phyloP scores from a whole-genome alignment of 2,329 filamentous ascomycete species.

The Arthrobotrys sinensis region DNA sequence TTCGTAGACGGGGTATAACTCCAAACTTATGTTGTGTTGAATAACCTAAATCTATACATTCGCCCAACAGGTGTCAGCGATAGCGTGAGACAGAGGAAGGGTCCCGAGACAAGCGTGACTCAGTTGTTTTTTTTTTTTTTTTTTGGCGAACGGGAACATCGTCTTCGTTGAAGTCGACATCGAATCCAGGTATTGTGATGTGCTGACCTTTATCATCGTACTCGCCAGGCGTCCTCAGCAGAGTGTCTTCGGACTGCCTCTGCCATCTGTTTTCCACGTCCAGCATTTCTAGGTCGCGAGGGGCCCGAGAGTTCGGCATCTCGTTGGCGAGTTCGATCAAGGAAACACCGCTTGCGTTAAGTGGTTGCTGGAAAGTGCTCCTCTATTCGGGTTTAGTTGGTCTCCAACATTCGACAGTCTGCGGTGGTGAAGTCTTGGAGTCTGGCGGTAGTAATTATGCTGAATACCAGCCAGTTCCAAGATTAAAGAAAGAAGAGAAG shows the following conservation, averaged over 20 bases:
- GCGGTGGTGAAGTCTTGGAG: too few relatives aligned
- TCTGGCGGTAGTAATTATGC: too few relatives aligned
- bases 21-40: slow-evolving; percentile 25
- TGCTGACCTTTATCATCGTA: slow-evolving; percentile 18
- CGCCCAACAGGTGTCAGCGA: slow-evolving; percentile 2
- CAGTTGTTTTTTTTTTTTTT: too few relatives aligned
- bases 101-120: background rate
- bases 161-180: too few relatives aligned
- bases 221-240: background rate
- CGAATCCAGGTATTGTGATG: background rate
- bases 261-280: slow-evolving; percentile 8
- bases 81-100: background rate
- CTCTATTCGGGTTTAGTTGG: too few relatives aligned
- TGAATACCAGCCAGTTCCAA: too few relatives aligned
- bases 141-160: background rate
- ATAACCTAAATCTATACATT: slow-evolving; percentile 2
- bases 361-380: too few relatives aligned
- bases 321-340: background rate
- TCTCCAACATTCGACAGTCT: too few relatives aligned
- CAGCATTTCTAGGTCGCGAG: background rate
- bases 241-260: slow-evolving; percentile 14
- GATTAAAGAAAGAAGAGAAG: too few relatives aligned
- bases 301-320: slow-evolving; percentile 3
- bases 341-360: too few relatives aligned
- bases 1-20: slow-evolving; percentile 25